These are phyloP conservation scores for Lachnellula suecica DNA, from an alignment of 2,329 filamentous ascomycete genomes.

Conservation along the genomic window DNA sequence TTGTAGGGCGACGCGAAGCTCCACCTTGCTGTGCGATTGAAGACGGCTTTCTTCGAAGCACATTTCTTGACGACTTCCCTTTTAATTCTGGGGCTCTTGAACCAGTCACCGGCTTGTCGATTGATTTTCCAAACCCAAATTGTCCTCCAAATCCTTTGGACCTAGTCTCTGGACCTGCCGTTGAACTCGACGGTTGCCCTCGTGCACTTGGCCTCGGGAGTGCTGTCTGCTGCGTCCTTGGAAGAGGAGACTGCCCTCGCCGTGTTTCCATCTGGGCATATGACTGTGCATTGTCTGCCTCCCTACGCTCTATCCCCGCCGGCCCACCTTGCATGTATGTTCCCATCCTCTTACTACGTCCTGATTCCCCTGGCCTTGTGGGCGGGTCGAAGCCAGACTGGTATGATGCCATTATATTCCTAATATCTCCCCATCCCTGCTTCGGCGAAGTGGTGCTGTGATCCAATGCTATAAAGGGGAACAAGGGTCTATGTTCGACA, in stretches of 20 bases:
- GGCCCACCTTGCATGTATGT: conserved; percentile 20
- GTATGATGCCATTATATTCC: conserved; percentile 43
- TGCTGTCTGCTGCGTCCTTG: conserved; percentile 17
- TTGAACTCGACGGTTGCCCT: conserved; percentile 19
- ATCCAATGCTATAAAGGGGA: conserved; percentile 26
- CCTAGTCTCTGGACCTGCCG: conserved; percentile 17
- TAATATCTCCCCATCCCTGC: conserved; percentile 22
- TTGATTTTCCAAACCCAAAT: conserved; percentile 26
- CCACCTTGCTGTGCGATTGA: conserved; percentile 40
- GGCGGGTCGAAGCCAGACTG: conserved; percentile 42
- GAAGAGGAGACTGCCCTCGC: conserved; percentile 11
- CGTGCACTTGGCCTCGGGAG: conserved; percentile 23
- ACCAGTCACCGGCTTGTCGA: conserved; percentile 9
- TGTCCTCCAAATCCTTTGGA: conserved; percentile 13
- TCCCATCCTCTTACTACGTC: conserved; percentile 30
- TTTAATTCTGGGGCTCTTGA: conserved; percentile 19
- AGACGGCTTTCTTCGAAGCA: conserved; percentile 51
- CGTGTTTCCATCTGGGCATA: conserved; percentile 22
- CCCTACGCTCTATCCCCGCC: conserved; percentile 29
- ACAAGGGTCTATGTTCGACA: conserved; percentile 20
- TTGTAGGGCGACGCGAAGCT: conserved; percentile 17
- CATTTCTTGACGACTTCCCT: conserved; percentile 38
- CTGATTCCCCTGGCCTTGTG: conserved; percentile 39
- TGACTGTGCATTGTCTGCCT: conserved; percentile 42
- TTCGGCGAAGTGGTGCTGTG: conserved; percentile 13